phyloP scores from a whole-genome alignment of 305 asterid genomes.

The Fraxinus greggii region DNA sequence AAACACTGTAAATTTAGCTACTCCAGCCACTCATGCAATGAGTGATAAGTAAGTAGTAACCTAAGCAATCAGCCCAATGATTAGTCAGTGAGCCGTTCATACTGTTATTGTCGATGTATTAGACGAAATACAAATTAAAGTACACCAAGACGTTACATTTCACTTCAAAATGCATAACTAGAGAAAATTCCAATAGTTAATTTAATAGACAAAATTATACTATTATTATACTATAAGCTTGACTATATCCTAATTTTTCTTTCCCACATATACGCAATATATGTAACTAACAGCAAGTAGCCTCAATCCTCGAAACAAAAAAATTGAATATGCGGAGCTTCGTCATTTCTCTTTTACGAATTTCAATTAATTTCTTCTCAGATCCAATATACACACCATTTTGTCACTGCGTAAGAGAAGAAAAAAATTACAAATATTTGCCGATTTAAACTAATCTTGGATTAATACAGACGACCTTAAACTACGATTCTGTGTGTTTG shows the following conservation, averaged over 20 bases:
- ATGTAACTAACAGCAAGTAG: conserved; percentile 13
- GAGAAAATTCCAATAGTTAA: background rate
- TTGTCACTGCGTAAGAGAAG: background rate
- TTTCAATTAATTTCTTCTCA: conserved; percentile 8
- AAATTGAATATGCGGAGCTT: conserved; percentile 17
- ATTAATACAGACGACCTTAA: background rate
- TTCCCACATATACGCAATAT: background rate
- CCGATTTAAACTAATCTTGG: background rate
- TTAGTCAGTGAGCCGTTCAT: background rate
- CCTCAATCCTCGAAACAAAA: conserved; percentile 11
- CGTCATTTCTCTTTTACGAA: background rate
- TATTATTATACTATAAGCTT: background rate
- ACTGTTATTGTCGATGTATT: background rate
- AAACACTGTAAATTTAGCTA: background rate
- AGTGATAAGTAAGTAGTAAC: background rate
- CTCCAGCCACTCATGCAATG: background rate
- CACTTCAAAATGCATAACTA: conserved; percentile 11
- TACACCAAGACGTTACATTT: background rate
- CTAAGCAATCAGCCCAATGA: background rate
- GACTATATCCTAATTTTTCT: background rate
- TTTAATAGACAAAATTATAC: background rate
- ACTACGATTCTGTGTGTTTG: background rate
- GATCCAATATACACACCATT: conserved; percentile 19
- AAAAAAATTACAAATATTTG: background rate
- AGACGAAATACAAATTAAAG: background rate